phyloP scores from a whole-genome alignment of 306 rosid genomes.

The Fagus crenata region DNA sequence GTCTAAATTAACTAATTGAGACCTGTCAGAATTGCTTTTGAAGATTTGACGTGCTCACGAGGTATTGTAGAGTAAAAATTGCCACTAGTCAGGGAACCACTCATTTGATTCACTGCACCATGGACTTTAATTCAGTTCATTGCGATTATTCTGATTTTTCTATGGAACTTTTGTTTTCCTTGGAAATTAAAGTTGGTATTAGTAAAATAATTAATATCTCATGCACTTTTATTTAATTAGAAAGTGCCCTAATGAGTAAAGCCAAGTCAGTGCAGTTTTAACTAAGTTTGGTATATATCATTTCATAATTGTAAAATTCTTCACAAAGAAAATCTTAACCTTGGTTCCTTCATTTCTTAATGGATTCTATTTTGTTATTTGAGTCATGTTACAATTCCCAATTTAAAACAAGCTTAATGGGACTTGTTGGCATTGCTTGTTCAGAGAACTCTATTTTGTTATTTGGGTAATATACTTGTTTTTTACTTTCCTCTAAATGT shows the following conservation, averaged over 20 bases:
- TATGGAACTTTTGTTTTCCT: neutral
- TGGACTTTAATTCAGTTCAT: neutral
- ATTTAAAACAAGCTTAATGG: no score
- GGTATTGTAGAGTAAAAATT: constrained; percentile 41
- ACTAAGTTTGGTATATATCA: neutral
- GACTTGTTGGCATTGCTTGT: no score
- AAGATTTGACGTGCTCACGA: constrained; percentile 40
- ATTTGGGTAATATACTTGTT: constrained; percentile 7
- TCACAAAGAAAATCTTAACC: neutral
- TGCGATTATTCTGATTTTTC: neutral
- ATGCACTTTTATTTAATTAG: neutral
- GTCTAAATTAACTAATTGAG: constrained; percentile 45
- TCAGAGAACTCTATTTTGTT: neutral
- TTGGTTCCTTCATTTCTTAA: neutral
- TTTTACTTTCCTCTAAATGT: neutral
- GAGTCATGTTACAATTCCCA: no score
- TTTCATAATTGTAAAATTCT: neutral
- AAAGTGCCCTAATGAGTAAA: neutral
- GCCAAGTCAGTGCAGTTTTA: neutral
- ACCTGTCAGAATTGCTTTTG: constrained; percentile 39
- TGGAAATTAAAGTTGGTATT: neutral
- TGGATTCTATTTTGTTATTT: no score
- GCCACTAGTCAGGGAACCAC: constrained; percentile 31
- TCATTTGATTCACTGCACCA: constrained; percentile 27
- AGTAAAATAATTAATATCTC: no score